Conservation (phyloP, 2,329 filamentous ascomycete species). For the Periconia sp. region DNA sequence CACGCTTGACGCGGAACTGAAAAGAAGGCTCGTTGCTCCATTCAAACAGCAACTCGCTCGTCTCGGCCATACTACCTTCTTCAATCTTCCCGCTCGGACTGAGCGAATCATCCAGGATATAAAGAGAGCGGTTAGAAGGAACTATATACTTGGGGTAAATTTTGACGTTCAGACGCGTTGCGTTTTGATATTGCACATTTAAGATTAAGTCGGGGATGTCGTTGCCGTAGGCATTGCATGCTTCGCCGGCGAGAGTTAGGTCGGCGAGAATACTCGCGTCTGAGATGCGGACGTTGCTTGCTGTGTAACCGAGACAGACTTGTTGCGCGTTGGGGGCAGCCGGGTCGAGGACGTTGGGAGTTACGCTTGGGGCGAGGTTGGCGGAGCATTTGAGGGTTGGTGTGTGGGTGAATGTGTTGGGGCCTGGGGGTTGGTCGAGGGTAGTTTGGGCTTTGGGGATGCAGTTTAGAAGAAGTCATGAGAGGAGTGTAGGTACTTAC, state of each 20-base stretch:
- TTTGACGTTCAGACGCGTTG: slow-evolving; percentile 36
- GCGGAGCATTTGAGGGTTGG: neutral
- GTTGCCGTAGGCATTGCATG: slow-evolving; percentile 61
- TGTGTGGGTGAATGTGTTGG: neutral
- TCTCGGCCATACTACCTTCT: slow-evolving; percentile 43
- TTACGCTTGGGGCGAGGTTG: slow-evolving; percentile 1
- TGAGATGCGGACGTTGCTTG: slow-evolving; percentile 57
- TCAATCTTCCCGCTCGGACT: neutral
- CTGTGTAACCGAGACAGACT: slow-evolving; percentile 66
- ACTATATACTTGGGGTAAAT: slow-evolving; percentile 1
- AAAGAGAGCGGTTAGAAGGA: neutral
- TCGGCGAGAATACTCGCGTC: slow-evolving; percentile 63
- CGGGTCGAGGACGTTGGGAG: neutral
- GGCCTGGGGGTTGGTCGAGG: neutral
- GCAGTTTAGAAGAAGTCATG: neutral
- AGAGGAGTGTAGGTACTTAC: no score
- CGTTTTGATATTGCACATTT: slow-evolving; percentile 63
- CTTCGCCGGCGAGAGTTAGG: slow-evolving; percentile 64
- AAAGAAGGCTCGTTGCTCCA: slow-evolving; percentile 62
- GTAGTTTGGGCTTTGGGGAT: neutral
- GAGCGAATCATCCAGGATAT: neutral
- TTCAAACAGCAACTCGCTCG: slow-evolving; percentile 55
- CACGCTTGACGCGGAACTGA: slow-evolving; percentile 65
- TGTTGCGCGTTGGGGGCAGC: slow-evolving; percentile 11
- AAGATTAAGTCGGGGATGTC: slow-evolving; percentile 58